Conservation (phyloP, 2,329 filamentous ascomycete genomes). For the Curvularia hawaiiensis region DNA sequence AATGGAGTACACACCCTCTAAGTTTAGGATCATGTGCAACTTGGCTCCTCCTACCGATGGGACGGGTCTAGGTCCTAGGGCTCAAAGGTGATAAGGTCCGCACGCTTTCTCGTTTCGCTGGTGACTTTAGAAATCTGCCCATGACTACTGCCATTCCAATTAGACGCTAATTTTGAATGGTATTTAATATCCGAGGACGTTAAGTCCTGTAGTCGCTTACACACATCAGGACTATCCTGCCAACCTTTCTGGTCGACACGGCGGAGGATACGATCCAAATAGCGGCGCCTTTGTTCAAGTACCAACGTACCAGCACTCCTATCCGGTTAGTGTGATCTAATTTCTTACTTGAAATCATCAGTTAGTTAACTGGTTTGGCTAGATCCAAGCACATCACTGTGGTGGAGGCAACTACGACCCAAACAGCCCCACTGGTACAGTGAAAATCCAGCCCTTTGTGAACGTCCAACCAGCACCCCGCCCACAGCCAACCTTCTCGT, state of each 20-base stretch:
- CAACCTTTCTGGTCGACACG: slow-evolving; percentile 23
- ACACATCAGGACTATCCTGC: slow-evolving; percentile 26
- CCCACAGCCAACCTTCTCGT: slow-evolving; percentile 12
- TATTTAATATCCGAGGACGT: slow-evolving; percentile 3
- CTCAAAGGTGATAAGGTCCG: slow-evolving; percentile 4
- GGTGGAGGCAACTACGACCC: slow-evolving; percentile 26
- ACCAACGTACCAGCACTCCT: slow-evolving; percentile 5
- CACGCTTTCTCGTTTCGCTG: neutral
- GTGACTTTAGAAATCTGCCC: neutral
- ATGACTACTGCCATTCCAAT: neutral
- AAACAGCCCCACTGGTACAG: slow-evolving; percentile 16
- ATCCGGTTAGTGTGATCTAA: slow-evolving; percentile 8
- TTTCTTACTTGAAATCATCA: neutral
- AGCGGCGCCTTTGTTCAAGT: slow-evolving; percentile 16
- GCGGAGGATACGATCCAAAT: slow-evolving; percentile 28
- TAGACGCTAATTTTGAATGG: slow-evolving; percentile 19
- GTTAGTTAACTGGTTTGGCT: neutral
- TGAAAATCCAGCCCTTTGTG: slow-evolving; percentile 6
- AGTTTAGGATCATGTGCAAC: slow-evolving; percentile 1
- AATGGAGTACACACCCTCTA: slow-evolving; percentile 1
- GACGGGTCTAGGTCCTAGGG: neutral
- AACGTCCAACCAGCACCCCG: slow-evolving; percentile 17
- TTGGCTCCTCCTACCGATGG: neutral
- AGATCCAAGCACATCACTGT: slow-evolving; percentile 14
- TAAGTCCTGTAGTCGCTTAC: slow-evolving; percentile 1